Base-by-base conservation (phyloP, 371 early-diverging fungal genomes). In the Encephalitozoon intestinalis region DNA sequence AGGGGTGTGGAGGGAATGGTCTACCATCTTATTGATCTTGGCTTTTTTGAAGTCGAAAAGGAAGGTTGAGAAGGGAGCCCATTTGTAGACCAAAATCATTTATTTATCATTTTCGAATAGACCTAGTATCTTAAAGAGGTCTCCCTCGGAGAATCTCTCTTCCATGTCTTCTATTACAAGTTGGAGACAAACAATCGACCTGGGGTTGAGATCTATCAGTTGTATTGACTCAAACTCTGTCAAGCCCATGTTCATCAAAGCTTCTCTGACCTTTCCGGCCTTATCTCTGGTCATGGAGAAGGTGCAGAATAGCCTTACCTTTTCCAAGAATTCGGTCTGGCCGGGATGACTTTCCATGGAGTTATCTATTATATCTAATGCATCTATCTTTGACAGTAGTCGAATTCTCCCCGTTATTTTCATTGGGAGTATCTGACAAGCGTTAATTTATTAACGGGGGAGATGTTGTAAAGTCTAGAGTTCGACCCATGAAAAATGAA, bases 91-190 rank as follows among this genome's bases (percentile, higher is more conserved):
- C 7, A 46, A 46, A 46, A 18, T n/a, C 18, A 46, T 46, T 46
- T 21, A 49, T 34, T 53, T 31, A 41, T 72, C 11, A 21, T 71
- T 11, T n/a, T 68, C 26, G 58, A 84, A 73, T 4, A 82, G 23
- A 34, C 68, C 26, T 64, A 85, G 52, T 44, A 83, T 79, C 41
- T 77, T 34, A n/a, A 78, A 41, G 40, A 85, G 63, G 12, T 70
- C 51, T n/a, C 80, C 73, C 44, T 80, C 78, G 15, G 63, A 67
- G 40, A 79, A 78, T 63, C 85, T 74, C 67, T 85, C 85, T 44
- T 83, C 83, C 76, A 85, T 73, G 66, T 83, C 83, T 64, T 85
- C 85, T 26, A 85, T 80, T 26, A 85, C 51, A 31, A 83, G 64
- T 44, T 83, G 81, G 9, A 85, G 58, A 70, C 73, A 64, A n/a